Evolutionary conservation across 2,329 filamentous ascomycete genomes (phyloP), one percentile per base, ranked within the genome.

Genomic region (Colletotrichum falcatum): DNA sequence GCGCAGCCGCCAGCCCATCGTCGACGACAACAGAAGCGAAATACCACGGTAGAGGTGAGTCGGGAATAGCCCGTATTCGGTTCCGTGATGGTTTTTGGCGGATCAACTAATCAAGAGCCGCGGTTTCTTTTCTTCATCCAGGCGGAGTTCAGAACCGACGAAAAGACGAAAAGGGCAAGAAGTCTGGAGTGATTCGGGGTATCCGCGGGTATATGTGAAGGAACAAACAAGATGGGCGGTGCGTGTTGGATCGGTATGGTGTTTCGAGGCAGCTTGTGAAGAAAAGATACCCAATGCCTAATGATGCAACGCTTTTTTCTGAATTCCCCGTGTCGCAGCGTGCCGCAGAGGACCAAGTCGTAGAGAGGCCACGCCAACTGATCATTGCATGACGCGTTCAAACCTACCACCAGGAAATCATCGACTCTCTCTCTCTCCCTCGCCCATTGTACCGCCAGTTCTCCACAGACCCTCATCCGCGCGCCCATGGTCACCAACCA

Each of bases 101-200:
- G 61, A 56, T 63, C 56, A 59, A 69, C 55, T 59, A 68, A 49
- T 63, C 30, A 30, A 53, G n/a, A 48, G 53, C 53, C n/a, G 44
- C 28, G 44, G n/a, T 62, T 37, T 53, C 30, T 62, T 30, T 23
- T 14, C 56, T 61, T 56, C 44, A 23, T 46, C 26, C 74, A 84
- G 86, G 85, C 23, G 84, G 85, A 28, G 79, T 85, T 11, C 85
- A 86, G 73, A 87, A 84, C 74, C 76, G 81, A 37, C 83, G 83
- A 4, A 85, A 87, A 73, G 85, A 88, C 2, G 82, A 81, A 74
- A 87, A 87, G 71, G 84, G 86, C 42, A 85, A 84, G 73, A 79
- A 82, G 68, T 76, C 76, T 28, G 79, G 78, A 26, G 81, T 79
- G 5, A 73, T 84, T n/a, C 76, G 82, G n/a, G 81, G 83, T 6